These are phyloP conservation scores for Metschnikowia orientalis DNA, from an alignment of 805 yeast genomes.

Conservation along the genomic window DNA sequence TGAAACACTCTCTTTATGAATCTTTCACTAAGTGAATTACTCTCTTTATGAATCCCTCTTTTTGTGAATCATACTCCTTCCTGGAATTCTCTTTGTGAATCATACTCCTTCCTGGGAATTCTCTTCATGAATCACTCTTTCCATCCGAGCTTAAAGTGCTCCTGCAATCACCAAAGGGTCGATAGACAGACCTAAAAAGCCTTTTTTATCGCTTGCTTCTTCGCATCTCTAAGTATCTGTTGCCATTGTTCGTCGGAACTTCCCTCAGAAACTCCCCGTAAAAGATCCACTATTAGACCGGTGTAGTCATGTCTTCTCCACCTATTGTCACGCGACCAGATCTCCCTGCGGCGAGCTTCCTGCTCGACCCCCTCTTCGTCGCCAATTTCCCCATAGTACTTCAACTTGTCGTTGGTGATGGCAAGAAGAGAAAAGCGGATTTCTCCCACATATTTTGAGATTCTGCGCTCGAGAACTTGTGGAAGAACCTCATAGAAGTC, in stretches of 20 bases:
- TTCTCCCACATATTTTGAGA: slow-evolving; percentile 44
- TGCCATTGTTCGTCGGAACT: slow-evolving; percentile 40
- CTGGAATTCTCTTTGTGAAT: too few relatives aligned
- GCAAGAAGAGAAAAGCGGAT: slow-evolving; percentile 55
- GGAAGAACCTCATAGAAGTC: slow-evolving; percentile 43
- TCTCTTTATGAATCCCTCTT: too few relatives aligned
- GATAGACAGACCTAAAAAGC: too few relatives aligned
- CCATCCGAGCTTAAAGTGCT: too few relatives aligned
- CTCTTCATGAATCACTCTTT: too few relatives aligned
- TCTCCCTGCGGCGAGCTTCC: slow-evolving; percentile 46
- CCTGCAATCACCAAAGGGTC: too few relatives aligned
- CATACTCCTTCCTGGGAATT: too few relatives aligned
- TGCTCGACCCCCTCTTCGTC: slow-evolving; percentile 34
- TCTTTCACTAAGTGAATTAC: too few relatives aligned
- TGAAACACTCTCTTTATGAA: too few relatives aligned
- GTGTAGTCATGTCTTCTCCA: slow-evolving; percentile 52
- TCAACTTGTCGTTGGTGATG: slow-evolving; percentile 47
- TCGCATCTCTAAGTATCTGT: slow-evolving; percentile 23
- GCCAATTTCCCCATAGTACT: slow-evolving; percentile 30
- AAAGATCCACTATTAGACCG: slow-evolving; percentile 45
- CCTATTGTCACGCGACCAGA: slow-evolving; percentile 52
- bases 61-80: too few relatives aligned
- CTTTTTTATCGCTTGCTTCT: slow-evolving; percentile 19
- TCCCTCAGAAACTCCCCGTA: slow-evolving; percentile 36
- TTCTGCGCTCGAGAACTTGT: slow-evolving; percentile 42